A percentile compares a stretch with the other conserved stretches of the same genome.
Conservation (phyloP, 768 basidiomycete species). For the Russula vinacea region DNA sequence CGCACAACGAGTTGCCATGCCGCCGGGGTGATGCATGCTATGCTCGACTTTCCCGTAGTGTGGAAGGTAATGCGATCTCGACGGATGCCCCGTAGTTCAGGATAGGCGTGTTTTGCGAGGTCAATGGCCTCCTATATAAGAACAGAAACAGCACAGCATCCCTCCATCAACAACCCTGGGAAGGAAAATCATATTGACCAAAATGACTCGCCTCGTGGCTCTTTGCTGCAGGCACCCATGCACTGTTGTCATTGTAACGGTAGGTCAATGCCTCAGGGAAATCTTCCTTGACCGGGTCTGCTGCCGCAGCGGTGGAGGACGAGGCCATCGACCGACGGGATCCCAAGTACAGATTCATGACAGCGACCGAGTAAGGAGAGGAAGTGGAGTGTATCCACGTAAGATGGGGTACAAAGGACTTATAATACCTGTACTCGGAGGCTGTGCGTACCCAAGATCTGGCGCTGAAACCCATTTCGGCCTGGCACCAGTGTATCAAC, state of each 20-base stretch:
- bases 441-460: slow-evolving; percentile 3
- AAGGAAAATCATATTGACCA: too few relatives aligned
- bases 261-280: slow-evolving; percentile 28
- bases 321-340: slow-evolving; percentile 12
- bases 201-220: slow-evolving; percentile 11
- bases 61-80: slow-evolving; percentile 26
- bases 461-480: too few relatives aligned
- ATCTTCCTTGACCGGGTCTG: slow-evolving; percentile 7
- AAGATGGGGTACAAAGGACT: neutral
- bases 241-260: slow-evolving; percentile 26
- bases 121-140: slow-evolving; percentile 28
- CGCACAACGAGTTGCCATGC: slow-evolving; percentile 29
- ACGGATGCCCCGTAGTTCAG: slow-evolving; percentile 17
- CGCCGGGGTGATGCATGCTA: slow-evolving; percentile 27
- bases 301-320: neutral
- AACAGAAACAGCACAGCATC: neutral
- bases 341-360: slow-evolving; percentile 18
- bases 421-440: slow-evolving; percentile 13
- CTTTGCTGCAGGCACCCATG: slow-evolving; percentile 22
- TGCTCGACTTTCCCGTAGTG: slow-evolving; percentile 26
- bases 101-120: slow-evolving; percentile 24
- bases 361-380: slow-evolving; percentile 8
- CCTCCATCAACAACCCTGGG: neutral
- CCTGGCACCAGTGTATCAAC: too few relatives aligned
- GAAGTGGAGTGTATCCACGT: neutral